phyloP scores from a whole-genome alignment of 2,329 filamentous ascomycete genomes.

The Colletotrichum sp. region DNA sequence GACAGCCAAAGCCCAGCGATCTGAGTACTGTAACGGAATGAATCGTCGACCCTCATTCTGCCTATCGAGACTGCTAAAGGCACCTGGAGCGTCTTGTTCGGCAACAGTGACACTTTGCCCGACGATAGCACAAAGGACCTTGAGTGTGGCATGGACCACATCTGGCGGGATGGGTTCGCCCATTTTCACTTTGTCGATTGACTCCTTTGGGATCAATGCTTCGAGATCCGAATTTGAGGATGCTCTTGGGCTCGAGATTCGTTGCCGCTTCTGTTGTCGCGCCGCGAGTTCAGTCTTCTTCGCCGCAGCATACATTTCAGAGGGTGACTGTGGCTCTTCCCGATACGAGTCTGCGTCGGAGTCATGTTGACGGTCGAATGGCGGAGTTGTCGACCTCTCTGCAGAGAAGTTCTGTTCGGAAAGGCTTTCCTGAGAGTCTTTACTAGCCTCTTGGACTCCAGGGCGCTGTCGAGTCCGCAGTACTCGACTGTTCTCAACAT shows the following conservation, averaged over 20 bases:
- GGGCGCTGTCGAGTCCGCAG: neutral
- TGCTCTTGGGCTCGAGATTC: neutral
- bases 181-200: neutral
- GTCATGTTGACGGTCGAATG: neutral
- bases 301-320: neutral
- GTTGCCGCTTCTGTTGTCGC: neutral
- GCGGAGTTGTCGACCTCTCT: neutral
- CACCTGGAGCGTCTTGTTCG: accelerated
- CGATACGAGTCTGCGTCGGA: neutral
- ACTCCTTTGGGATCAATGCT: neutral
- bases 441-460: neutral
- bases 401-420: neutral
- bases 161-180: neutral
- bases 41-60: neutral
- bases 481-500: neutral
- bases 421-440: neutral
- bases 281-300: neutral
- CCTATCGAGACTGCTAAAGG: neutral
- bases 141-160: neutral
- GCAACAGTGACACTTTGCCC: neutral
- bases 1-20: neutral
- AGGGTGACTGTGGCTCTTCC: neutral
- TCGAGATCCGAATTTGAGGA: neutral
- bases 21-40: neutral
- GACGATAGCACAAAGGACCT: neutral